A percentile compares a stretch with the other conserved stretches of the same genome.
phyloP scores from a whole-genome alignment of 176 grass and related monocot species.

The Juncus effusus region DNA sequence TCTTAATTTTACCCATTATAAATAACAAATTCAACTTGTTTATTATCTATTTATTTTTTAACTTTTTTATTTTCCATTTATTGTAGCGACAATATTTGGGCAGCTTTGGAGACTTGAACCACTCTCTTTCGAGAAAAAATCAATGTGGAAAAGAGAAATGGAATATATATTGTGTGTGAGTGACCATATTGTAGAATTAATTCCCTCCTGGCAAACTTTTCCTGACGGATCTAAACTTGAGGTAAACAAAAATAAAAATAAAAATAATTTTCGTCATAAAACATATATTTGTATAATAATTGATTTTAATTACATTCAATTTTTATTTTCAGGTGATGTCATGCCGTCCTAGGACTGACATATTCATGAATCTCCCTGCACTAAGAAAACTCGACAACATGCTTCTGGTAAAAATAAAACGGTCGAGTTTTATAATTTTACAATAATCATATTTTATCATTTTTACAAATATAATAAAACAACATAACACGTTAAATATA shows the following conservation, averaged over 20 bases:
- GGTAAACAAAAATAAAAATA: slow-evolving; percentile 31
- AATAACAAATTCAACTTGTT: not conserved
- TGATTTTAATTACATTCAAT: not conserved
- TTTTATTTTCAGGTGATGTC: slow-evolving; percentile 70
- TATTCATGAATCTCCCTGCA: slow-evolving; percentile 85
- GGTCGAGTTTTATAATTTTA: too few relatives aligned
- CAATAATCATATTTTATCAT: too few relatives aligned
- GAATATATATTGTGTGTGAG: slow-evolving; percentile 89
- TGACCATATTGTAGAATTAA: slow-evolving; percentile 85
- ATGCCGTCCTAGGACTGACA: slow-evolving; percentile 68
- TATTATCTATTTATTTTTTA: not conserved
- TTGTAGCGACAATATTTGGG: slow-evolving; percentile 85
- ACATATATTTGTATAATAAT: not conserved
- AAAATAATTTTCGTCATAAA: slow-evolving; percentile 9
- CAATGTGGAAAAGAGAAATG: slow-evolving; percentile 98
- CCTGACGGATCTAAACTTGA: slow-evolving; percentile 84
- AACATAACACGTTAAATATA: not conserved
- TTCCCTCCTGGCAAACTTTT: slow-evolving; percentile 88
- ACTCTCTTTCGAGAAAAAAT: slow-evolving; percentile 72
- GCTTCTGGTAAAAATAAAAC: slow-evolving; percentile 73
- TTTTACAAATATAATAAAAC: too few relatives aligned
- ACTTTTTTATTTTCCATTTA: too few relatives aligned
- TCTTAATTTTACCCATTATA: not conserved
- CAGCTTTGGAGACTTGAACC: slow-evolving; percentile 93
- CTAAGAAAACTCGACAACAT: slow-evolving; percentile 89